A percentile compares a stretch with the other conserved stretches of the same genome.
phyloP scores from a whole-genome alignment of 2,329 filamentous ascomycete genomes.

The Salinomyces thailandicus region DNA sequence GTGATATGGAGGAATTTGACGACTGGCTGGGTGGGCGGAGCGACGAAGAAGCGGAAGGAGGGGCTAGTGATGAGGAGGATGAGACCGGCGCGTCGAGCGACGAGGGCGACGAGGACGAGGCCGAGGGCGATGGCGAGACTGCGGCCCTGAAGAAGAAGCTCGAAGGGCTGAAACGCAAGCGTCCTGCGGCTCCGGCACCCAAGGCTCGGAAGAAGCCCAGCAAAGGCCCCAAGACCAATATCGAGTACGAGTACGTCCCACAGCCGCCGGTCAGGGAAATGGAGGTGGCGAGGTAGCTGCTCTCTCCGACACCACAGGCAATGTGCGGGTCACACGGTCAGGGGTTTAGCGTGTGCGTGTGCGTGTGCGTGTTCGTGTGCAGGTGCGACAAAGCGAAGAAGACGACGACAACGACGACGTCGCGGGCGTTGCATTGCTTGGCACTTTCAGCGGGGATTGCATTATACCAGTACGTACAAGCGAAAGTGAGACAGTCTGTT shows the following conservation, averaged over 20 bases:
- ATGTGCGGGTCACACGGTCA: no score
- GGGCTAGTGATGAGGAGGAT: constrained; percentile 50
- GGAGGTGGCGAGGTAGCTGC: constrained; percentile 17
- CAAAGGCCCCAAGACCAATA: constrained; percentile 55
- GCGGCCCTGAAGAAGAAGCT: constrained; percentile 48
- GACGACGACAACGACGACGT: no score
- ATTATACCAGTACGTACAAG: no score
- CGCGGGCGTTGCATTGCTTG: no score
- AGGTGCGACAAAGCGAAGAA: no score
- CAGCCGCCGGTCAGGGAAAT: constrained; percentile 42
- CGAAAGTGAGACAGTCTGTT: no score
- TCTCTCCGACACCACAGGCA: no score
- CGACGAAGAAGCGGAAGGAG: constrained; percentile 33
- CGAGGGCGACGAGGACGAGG: constrained; percentile 33
- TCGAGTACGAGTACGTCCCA: constrained; percentile 67
- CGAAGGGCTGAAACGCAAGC: constrained; percentile 48
- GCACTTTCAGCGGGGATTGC: no score
- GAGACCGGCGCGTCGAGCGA: constrained; percentile 39
- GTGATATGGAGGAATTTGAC: constrained; percentile 76
- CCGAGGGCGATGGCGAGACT: constrained; percentile 43
- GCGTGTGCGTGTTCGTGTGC: no score
- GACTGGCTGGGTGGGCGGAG: constrained; percentile 79
- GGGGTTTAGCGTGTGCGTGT: no score
- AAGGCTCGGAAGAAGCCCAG: constrained; percentile 49
- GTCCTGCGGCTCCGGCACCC: constrained; percentile 35